Percentiles rank a stretch among this genome's conserved stretches.
These are phyloP conservation scores for Ophiocordyceps camponoti-rufipedis DNA, from an alignment of 2,329 filamentous ascomycete genomes.

Conservation along the genomic window DNA sequence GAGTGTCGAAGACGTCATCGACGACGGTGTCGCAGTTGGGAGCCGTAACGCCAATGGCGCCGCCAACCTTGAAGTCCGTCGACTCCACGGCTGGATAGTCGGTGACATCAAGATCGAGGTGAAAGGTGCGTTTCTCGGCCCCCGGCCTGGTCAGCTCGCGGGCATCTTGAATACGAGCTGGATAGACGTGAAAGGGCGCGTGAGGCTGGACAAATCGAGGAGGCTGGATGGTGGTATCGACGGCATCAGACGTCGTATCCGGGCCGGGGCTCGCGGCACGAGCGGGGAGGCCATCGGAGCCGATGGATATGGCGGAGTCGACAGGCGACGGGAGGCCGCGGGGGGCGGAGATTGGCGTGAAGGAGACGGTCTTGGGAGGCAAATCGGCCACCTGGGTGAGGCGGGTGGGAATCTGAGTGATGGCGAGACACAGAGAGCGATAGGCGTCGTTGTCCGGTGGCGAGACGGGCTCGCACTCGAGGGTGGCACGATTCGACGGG, in stretches of 20 bases:
- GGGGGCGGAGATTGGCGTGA: slow-evolving; percentile 36
- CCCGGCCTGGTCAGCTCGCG: slow-evolving; percentile 75
- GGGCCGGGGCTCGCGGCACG: slow-evolving; percentile 2
- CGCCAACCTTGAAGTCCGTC: slow-evolving; percentile 89
- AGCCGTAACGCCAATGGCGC: slow-evolving; percentile 83
- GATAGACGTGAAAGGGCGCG: slow-evolving; percentile 79
- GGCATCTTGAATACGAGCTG: slow-evolving; percentile 68
- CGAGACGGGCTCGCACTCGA: slow-evolving; percentile 30
- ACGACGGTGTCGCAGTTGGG: slow-evolving; percentile 65
- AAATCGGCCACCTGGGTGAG: slow-evolving; percentile 55
- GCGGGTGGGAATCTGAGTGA: slow-evolving; percentile 55
- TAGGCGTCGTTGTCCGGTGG: slow-evolving; percentile 74
- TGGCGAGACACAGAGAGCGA: slow-evolving; percentile 55
- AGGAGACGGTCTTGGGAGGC: slow-evolving; percentile 56
- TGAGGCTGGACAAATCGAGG: slow-evolving; percentile 88
- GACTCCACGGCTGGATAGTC: slow-evolving; percentile 75
- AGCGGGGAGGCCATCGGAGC: slow-evolving; percentile 4
- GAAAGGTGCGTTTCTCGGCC: slow-evolving; percentile 91
- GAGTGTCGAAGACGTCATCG: slow-evolving; percentile 65
- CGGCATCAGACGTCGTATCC: slow-evolving; percentile 8
- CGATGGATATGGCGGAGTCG: slow-evolving; percentile 29
- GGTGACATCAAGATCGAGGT: slow-evolving; percentile 93
- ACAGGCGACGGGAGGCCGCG: slow-evolving; percentile 19
- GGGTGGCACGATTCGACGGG: slow-evolving; percentile 6
- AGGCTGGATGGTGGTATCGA: slow-evolving; percentile 50